Percentiles rank a stretch among this genome's conserved stretches.
phyloP scores from a whole-genome alignment of 1,284 basidiomycete species.

The Anthracocystis walkeri region DNA sequence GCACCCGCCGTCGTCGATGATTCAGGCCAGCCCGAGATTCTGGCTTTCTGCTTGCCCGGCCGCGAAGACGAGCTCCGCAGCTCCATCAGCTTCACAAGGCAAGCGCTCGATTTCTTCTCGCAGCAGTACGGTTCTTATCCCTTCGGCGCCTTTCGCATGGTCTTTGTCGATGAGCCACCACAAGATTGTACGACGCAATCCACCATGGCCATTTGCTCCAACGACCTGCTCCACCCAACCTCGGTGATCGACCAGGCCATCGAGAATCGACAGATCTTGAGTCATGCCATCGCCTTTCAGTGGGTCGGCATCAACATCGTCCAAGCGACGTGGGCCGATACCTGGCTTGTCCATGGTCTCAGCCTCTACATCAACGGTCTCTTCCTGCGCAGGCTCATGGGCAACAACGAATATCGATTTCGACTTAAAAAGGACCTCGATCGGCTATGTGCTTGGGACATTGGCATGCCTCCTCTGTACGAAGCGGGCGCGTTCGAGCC shows the following conservation, averaged over 20 bases:
- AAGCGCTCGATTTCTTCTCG: conserved; percentile 90
- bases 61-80: conserved; percentile 77
- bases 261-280: conserved; percentile 86
- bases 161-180: conserved; percentile 89
- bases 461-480: conserved; percentile 90
- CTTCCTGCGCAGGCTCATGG: conserved; percentile 87
- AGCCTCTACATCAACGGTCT: conserved; percentile 90
- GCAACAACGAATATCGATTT: conserved; percentile 97
- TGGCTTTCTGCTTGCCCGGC: conserved; percentile 92
- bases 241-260: conserved; percentile 93
- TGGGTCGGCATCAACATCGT: conserved; percentile 98
- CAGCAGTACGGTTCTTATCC: conserved; percentile 96
- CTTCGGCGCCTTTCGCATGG: conserved; percentile 89
- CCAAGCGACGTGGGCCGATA: conserved; percentile 92
- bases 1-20: conserved; percentile 37
- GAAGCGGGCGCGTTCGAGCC: conserved; percentile 86
- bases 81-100: conserved; percentile 81
- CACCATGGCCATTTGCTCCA: conserved; percentile 83
- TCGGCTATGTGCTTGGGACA: conserved; percentile 88
- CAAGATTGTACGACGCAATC: conserved; percentile 80
- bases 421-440: conserved; percentile 96
- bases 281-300: conserved; percentile 86
- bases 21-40: conserved; percentile 80
- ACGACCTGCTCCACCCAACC: conserved; percentile 86
- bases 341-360: conserved; percentile 94